These are phyloP conservation scores for Vitis hybrid DNA, from an alignment of 177 flowering plant genomes.

Conservation along the genomic window DNA sequence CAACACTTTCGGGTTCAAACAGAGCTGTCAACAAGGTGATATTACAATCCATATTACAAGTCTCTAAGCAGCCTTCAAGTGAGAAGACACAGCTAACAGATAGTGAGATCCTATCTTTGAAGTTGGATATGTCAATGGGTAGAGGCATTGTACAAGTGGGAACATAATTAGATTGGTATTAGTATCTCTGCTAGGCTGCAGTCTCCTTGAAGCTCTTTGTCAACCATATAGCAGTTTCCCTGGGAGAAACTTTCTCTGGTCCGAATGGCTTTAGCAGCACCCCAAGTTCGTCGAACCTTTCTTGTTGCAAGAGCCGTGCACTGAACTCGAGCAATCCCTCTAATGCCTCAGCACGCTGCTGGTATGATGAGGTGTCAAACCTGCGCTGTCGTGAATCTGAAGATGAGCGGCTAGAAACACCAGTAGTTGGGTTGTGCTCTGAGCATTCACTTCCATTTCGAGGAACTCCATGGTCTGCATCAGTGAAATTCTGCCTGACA, in stretches of 20 bases:
- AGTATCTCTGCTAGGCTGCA: slow-evolving; percentile 18
- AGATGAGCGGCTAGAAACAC: slow-evolving; percentile 46
- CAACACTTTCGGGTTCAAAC: too few species aligned
- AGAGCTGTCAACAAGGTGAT: too few species aligned
- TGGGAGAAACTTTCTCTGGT: slow-evolving; percentile 86
- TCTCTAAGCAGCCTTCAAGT: too few species aligned
- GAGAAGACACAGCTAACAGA: too few species aligned
- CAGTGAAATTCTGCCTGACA: slow-evolving; percentile 4
- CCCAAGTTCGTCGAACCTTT: slow-evolving; percentile 78
- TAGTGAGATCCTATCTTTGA: too few species aligned
- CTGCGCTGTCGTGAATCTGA: slow-evolving; percentile 51
- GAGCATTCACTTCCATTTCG: slow-evolving; percentile 49
- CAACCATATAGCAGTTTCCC: slow-evolving; percentile 96
- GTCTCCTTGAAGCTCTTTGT: slow-evolving; percentile 92
- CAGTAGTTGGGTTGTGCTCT: slow-evolving; percentile 39
- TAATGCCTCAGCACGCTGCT: slow-evolving; percentile 92
- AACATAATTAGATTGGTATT: background rate
- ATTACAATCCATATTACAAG: too few species aligned
- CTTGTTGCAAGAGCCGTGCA: slow-evolving; percentile 73
- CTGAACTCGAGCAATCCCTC: slow-evolving; percentile 98
- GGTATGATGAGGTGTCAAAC: slow-evolving; percentile 86
- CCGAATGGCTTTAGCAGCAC: slow-evolving; percentile 91
- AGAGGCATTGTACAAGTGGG: slow-evolving; percentile 4
- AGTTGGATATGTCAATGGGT: slow-evolving; percentile 9
- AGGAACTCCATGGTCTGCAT: slow-evolving; percentile 10